Evolutionary conservation across 352 stramenopile species (phyloP), one percentile per base, ranked within the genome.

Genomic region (Thraustochytrium sp.): DNA sequence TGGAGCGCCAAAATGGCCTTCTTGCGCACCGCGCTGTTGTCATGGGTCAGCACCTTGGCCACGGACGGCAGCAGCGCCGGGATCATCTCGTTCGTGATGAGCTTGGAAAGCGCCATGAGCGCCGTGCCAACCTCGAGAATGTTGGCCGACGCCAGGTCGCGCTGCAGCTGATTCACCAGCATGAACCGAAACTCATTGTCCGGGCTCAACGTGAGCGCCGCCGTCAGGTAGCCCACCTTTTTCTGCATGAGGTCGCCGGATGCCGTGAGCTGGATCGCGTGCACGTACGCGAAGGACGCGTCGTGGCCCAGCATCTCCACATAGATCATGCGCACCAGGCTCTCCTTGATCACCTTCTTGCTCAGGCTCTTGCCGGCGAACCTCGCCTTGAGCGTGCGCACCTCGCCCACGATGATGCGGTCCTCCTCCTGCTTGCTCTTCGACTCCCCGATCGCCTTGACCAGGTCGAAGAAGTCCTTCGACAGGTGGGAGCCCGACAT

Each of bases 371-470:
- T 97, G 89, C 98, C 98, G 9, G 31, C 34, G 49, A 84, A 84
- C 2, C 38, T 9, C 86, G 94, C 93, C 90, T 99, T 99, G 62
- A 99, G 92, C 59, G 93, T 91, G 59, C 88, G 88, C 48, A 99
- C 91, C 89, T 99, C 96, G 89, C 95, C 91, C 74, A 94, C 89
- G 85, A 99, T 98, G 85, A 99, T 99, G 72, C 95, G 92, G 89
- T 99, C 97, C 88, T 99, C 97, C 91, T 99, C 97, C 89, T 99
- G 97, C 91, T 99, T 99, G 26, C 95, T 98, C 89, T 99, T 99
- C 88, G 92, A 97, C 91, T 99, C 97, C 77, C 97, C 97, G 86
- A 99, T 99, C 37, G 95, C 96, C 89, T 99, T 99, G 87, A 99
- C 95, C 73, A 99, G 94, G 90, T 99, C 96, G 89, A 99, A 99